These are phyloP conservation scores for Trametes cingulata DNA, from an alignment of 768 basidiomycete species.

Conservation along the genomic window DNA sequence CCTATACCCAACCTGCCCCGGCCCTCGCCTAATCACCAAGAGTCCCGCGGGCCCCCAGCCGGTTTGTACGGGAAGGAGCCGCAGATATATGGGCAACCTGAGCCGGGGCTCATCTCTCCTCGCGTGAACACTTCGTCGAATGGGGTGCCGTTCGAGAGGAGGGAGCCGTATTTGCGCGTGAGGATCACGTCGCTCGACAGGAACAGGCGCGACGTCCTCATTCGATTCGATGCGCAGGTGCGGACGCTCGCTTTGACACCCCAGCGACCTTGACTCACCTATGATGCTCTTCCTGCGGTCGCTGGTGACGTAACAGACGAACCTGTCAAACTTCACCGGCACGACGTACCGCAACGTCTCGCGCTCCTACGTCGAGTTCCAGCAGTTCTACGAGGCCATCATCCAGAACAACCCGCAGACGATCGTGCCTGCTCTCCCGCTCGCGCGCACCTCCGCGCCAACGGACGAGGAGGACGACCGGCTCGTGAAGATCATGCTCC, in stretches of 20 bases:
- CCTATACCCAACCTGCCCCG: slow-evolving; percentile 72
- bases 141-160: slow-evolving; percentile 71
- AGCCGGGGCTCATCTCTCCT: slow-evolving; percentile 81
- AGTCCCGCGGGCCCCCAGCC: slow-evolving; percentile 37
- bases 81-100: slow-evolving; percentile 85
- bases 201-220: slow-evolving; percentile 91
- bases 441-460: slow-evolving; percentile 95
- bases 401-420: slow-evolving; percentile 93
- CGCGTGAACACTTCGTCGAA: slow-evolving; percentile 62
- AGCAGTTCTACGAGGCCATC: slow-evolving; percentile 89
- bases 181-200: slow-evolving; percentile 90
- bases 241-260: slow-evolving; percentile 25
- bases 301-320: slow-evolving; percentile 59
- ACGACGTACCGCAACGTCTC: slow-evolving; percentile 92
- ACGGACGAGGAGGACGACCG: slow-evolving; percentile 99
- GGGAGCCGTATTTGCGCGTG: slow-evolving; percentile 84
- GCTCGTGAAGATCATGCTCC: slow-evolving; percentile 91
- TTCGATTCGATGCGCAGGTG: slow-evolving; percentile 95
- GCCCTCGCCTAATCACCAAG: slow-evolving; percentile 47
- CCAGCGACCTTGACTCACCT: neutral
- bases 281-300: neutral
- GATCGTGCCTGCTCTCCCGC: slow-evolving; percentile 91
- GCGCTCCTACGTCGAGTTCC: slow-evolving; percentile 93
- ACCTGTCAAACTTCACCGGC: slow-evolving; percentile 87
- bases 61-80: slow-evolving; percentile 78